Evolutionary conservation across 129 eudicot species (phyloP), one percentile per base, ranked within the genome.

Genomic region (Flaveria robusta): DNA sequence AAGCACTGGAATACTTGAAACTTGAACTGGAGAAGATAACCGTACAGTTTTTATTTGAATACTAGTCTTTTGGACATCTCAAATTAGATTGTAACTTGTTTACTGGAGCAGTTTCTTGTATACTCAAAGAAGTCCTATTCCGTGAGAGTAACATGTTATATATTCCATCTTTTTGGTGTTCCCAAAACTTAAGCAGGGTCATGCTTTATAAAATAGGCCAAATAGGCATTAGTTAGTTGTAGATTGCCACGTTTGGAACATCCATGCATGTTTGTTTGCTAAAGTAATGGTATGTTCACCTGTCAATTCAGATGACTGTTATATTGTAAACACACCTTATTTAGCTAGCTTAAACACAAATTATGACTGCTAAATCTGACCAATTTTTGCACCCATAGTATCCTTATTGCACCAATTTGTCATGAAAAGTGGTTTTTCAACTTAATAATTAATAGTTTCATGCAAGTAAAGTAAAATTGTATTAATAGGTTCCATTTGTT

Each of bases 21-120:
- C 66, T 59, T 59, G 39, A 59, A 59, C 66, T 24, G 2, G 24
- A 58, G 66, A 59, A 24, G 66, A 59, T 59, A 23, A 59, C 6
- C 27, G 66, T 11, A 18, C 14, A 31, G 65, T 22, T 56, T 15
- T 37, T 59, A 24, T 59, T 26, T 59, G 66, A 39, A 59, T 59
- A 3, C 66, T 60, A 34, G 39, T 34, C 39, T 34, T 34, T 34
- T 34, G 39, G 39, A 34, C 6, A 34, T 34, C 39, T 34, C 66
- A 26, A 60, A 26, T 26, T 39, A 13, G 26, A 26, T 24, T 24
- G 66, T 24, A 60, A 60, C 39, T 26, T 39, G 14, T 60, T 60
- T 11, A 34, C 66, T 60, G 27, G 39, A 13, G 39, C 66, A 26
- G 10, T 60, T 60, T 60, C 41, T 60, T 16, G 39, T 26, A 13